These are phyloP conservation scores for Backusella liffmaniae DNA, from an alignment of 192 early-diverging fungal genomes.

Conservation along the genomic window DNA sequence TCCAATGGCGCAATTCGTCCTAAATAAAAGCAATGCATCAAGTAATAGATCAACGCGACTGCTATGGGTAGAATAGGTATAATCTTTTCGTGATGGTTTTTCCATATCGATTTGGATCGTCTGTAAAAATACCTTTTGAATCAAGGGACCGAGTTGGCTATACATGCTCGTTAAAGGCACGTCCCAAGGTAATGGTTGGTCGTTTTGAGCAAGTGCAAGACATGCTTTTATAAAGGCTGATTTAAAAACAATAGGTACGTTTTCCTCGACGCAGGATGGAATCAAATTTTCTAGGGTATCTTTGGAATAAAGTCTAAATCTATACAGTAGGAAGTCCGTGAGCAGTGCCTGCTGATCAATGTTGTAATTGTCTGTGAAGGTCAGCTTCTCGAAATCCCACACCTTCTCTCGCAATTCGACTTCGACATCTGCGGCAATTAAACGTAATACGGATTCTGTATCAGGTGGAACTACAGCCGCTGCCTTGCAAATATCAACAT, in stretches of 20 bases:
- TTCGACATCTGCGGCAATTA: conserved; percentile 66
- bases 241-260: conserved; percentile 69
- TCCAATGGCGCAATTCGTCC: conserved; percentile 66
- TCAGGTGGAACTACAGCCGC: conserved; percentile 59
- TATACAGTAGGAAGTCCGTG: conserved; percentile 63
- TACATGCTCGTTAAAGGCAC: conserved; percentile 52
- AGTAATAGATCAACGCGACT: conserved; percentile 77
- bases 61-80: conserved; percentile 36
- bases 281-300: conserved; percentile 67
- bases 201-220: conserved; percentile 61
- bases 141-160: conserved; percentile 52
- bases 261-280: conserved; percentile 63
- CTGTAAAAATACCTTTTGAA: conserved; percentile 64
- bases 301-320: conserved; percentile 71
- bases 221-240: conserved; percentile 76
- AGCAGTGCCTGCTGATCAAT: conserved; percentile 70
- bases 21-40: conserved; percentile 68
- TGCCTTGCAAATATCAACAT: conserved; percentile 72
- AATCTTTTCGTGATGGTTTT: conserved; percentile 32
- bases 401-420: conserved; percentile 58
- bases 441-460: conserved; percentile 56
- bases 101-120: conserved; percentile 31
- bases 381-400: conserved; percentile 14
- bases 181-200: conserved; percentile 65
- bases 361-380: conserved; percentile 35